A percentile compares a stretch with the other conserved stretches of the same genome.
These are phyloP conservation scores for Fusarium sp. DNA, from an alignment of 2,329 filamentous ascomycete species.

Conservation along the genomic window DNA sequence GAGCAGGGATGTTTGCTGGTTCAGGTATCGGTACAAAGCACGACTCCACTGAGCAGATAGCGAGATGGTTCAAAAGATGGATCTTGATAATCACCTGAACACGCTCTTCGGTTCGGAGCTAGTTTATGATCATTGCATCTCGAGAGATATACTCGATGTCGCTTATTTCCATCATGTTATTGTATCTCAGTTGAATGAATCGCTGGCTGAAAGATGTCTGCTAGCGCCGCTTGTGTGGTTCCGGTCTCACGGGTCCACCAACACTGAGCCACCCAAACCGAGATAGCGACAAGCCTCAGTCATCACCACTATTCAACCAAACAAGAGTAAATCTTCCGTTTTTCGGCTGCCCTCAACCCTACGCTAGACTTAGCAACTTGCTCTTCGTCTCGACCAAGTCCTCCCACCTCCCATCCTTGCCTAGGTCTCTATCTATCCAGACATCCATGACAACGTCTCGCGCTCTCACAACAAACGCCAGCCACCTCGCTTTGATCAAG, in stretches of 20 bases:
- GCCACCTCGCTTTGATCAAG: conserved; percentile 14
- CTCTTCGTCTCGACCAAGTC: conserved; percentile 18
- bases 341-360: not conserved
- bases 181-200: not conserved
- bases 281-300: too few species aligned
- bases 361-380: conserved; percentile 14
- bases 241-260: too few species aligned
- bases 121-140: not conserved
- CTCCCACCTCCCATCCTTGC: conserved; percentile 14
- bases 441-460: conserved; percentile 13
- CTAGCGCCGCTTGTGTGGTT: not conserved
- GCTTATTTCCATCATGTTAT: not conserved
- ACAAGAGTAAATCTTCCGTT: too few species aligned
- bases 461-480: conserved; percentile 13
- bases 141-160: not conserved
- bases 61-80: not conserved
- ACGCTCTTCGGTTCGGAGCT: not conserved
- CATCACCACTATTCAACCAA: too few species aligned
- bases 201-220: not conserved
- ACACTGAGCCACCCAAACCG: too few species aligned
- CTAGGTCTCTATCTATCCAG: conserved; percentile 20
- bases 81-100: not conserved
- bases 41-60: conserved; percentile 4
- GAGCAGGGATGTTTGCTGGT: not conserved
- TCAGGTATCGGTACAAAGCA: conserved; percentile 5